These are phyloP conservation scores for Jaminaea rosea DNA, from an alignment of 1,284 basidiomycete genomes.

Conservation along the genomic window DNA sequence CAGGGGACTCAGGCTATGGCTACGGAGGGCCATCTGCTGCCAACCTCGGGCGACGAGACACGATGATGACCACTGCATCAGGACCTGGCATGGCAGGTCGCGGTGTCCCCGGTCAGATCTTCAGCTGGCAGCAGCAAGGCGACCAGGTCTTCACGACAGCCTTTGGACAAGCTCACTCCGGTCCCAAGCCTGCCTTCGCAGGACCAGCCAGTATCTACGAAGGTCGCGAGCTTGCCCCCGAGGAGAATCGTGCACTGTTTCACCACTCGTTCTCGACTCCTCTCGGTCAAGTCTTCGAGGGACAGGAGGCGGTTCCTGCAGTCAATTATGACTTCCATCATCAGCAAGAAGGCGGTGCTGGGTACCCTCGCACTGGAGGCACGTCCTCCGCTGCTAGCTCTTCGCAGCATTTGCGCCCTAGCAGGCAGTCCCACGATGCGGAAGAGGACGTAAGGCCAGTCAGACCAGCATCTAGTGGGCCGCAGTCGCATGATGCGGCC, in stretches of 20 bases:
- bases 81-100: slow-evolving; percentile 37
- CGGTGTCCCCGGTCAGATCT: slow-evolving; percentile 35
- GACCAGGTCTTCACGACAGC: slow-evolving; percentile 16
- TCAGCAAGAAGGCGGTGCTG: not conserved
- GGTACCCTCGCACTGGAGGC: no score
- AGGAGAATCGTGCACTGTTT: slow-evolving; percentile 23
- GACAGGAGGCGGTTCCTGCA: not conserved
- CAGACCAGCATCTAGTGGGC: slow-evolving; percentile 1
- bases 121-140: slow-evolving; percentile 29
- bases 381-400: not conserved
- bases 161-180: slow-evolving; percentile 11
- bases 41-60: slow-evolving; percentile 27
- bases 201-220: slow-evolving; percentile 34
- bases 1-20: not conserved
- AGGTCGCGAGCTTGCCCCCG: slow-evolving; percentile 17
- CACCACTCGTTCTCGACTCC: slow-evolving; percentile 9
- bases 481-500: slow-evolving; percentile 7
- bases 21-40: no score
- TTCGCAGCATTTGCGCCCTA: no score
- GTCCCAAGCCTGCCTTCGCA: slow-evolving; percentile 25
- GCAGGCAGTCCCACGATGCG: not conserved
- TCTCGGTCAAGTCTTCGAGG: slow-evolving; percentile 3
- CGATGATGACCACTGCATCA: slow-evolving; percentile 28
- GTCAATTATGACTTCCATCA: not conserved
- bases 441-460: not conserved